These are phyloP conservation scores for Rubia balearica DNA, from an alignment of 305 asterid species.

Conservation along the genomic window DNA sequence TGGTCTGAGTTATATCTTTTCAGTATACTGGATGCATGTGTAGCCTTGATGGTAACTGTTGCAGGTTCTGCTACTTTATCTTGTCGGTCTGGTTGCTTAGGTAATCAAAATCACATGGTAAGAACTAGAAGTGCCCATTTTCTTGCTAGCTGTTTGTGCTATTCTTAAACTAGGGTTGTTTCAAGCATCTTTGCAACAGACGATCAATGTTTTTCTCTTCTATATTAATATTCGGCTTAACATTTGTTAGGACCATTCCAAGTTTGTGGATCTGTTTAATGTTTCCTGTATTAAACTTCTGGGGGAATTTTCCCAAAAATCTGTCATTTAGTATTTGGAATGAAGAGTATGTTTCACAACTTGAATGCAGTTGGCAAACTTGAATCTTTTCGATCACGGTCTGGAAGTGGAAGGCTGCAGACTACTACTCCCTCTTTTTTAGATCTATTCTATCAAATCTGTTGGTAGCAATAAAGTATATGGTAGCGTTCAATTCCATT, in stretches of 20 bases:
- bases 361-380: background rate
- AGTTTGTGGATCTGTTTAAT: background rate
- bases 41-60: background rate
- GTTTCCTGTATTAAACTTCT: background rate
- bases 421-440: too few relatives aligned
- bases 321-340: background rate
- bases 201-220: too few relatives aligned
- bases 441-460: too few relatives aligned
- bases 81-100: background rate
- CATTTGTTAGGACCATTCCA: background rate
- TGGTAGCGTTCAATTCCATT: too few relatives aligned
- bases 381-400: too few relatives aligned
- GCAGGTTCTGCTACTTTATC: background rate
- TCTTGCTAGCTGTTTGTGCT: background rate
- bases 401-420: too few relatives aligned
- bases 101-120: background rate
- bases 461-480: too few relatives aligned
- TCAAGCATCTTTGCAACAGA: background rate
- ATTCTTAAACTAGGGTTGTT: background rate
- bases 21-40: background rate
- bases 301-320: background rate
- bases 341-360: background rate
- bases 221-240: too few relatives aligned
- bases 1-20: background rate
- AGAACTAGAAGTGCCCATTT: background rate